Evolutionary conservation across 305 asterid species (phyloP), one percentile per base, ranked within the genome.

Genomic region (Solanum aculeatissimum): DNA sequence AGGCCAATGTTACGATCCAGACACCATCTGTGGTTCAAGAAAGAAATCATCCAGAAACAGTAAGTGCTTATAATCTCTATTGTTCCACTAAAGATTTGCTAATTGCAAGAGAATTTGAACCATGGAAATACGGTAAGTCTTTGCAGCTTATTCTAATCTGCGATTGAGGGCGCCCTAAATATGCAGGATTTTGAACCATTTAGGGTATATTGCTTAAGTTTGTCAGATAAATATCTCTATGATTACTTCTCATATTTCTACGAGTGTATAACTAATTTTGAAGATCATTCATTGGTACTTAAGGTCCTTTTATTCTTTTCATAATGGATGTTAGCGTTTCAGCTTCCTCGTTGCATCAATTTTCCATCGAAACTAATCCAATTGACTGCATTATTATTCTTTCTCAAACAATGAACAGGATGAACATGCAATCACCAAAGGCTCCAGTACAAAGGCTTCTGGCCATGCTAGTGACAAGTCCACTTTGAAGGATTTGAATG

Each of bases 361-460:
- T 63, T 27, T 66, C 58, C 54, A 13, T 42, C 29, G 35, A 62
- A 16, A 70, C 49, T 15, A 18, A 18, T 75, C 14, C 45, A 54
- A n/a, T 69, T 23, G 4, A 42, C 65, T 43, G 45, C 9, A 69
- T 70, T 84, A 32, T 21, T 27, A 12, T 66, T 42, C 23, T 74
- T 60, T 40, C 27, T 47, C 51, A 6, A 84, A 83, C 8, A 32
- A 81, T 87, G 68, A 74, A 82, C 85, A 88, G 92, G 85, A 49
- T 71, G 83, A 62, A 29, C 85, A 88, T n/a, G n/a, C 53, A 18
- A 82, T 77, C 80, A 60, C 42, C 27, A 40, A 23, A 65, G 78
- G 29, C 10, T 86, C 63, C 70, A 49, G 57, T 74, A 70, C 79
- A 77, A 79, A 79, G 86, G 62, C 80, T 75, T 78, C 25, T 53